These are phyloP conservation scores for Pugionium dolabratum DNA, from an alignment of 345 rosid species.

Conservation along the genomic window DNA sequence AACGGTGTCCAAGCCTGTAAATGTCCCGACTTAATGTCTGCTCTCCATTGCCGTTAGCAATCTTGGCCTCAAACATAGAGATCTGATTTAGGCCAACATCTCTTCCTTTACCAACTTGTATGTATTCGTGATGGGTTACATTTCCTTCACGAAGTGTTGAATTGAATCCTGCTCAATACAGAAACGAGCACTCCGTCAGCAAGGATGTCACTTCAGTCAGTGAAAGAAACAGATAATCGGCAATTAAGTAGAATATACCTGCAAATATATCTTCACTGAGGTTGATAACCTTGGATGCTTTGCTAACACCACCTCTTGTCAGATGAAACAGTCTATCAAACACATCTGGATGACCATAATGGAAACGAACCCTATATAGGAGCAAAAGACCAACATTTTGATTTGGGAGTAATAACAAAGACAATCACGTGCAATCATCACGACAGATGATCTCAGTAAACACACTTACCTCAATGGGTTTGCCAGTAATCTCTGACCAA, in stretches of 20 bases:
- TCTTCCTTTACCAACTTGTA: constrained; percentile 99
- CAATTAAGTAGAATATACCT: constrained; percentile 47
- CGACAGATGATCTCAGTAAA: constrained; percentile 17
- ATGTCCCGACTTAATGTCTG: constrained; percentile 95
- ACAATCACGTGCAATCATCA: constrained; percentile 23
- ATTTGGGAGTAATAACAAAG: constrained; percentile 5
- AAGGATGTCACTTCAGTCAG: constrained; percentile 10
- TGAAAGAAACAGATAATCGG: constrained; percentile 2
- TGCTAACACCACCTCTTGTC: constrained; percentile 97
- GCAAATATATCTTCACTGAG: constrained; percentile 99
- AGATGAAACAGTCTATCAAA: constrained; percentile 98
- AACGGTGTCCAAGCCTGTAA: constrained; percentile 97
- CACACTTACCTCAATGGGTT: constrained; percentile 84
- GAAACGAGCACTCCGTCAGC: constrained; percentile 24
- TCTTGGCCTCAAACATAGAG: constrained; percentile 99
- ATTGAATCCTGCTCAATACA: constrained; percentile 70
- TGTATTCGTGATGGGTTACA: constrained; percentile 98
- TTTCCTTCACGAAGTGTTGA: constrained; percentile 99
- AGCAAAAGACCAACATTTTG: constrained; percentile 23
- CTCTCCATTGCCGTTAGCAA: constrained; percentile 98
- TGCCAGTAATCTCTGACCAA: constrained; percentile 95
- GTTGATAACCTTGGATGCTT: constrained; percentile 96
- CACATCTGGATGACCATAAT: constrained; percentile 99
- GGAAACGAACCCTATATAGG: constrained; percentile 87
- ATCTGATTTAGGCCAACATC: constrained; percentile 99